A percentile compares a stretch with the other conserved stretches of the same genome.
phyloP scores from a whole-genome alignment of 169 alveolate genomes.

The Plasmodium ovale region DNA sequence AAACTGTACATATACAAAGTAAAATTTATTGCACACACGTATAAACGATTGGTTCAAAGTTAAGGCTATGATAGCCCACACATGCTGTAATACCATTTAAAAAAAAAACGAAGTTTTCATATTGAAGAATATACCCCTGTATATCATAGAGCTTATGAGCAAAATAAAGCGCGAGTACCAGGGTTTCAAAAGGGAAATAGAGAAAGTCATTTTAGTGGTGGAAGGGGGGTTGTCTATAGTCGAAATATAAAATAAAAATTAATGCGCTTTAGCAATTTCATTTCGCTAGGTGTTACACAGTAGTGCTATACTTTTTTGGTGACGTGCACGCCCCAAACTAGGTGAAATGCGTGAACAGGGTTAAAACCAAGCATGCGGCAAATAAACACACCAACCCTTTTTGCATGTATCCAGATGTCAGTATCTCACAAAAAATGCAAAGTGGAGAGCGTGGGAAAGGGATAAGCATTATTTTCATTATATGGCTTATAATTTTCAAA shows the following conservation, averaged over 20 bases:
- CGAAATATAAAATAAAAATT: too few species aligned
- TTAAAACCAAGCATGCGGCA: too few species aligned
- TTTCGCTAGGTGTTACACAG: too few species aligned
- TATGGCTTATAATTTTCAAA: background rate
- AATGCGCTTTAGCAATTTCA: background rate
- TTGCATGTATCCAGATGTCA: too few species aligned
- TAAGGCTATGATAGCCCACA: background rate
- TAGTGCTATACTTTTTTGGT: too few species aligned
- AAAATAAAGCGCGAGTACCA: constrained; percentile 13
- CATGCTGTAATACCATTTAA: constrained; percentile 12
- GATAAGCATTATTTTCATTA: background rate
- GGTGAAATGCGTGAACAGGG: too few species aligned
- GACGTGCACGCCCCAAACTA: too few species aligned
- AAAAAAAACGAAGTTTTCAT: constrained; percentile 6
- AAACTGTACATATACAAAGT: constrained; percentile 3
- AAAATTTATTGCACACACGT: constrained; percentile 8
- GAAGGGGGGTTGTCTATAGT: background rate
- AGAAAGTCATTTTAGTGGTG: constrained; percentile 8
- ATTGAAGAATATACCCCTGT: constrained; percentile 9
- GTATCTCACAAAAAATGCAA: background rate
- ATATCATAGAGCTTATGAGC: constrained; percentile 20
- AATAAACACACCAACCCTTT: too few species aligned
- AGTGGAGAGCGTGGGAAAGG: background rate
- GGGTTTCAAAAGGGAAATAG: constrained; percentile 5
- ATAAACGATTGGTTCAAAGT: background rate